Evolutionary conservation across 2,329 filamentous ascomycete species (phyloP), one percentile per base, ranked within the genome.

Genomic region (Apiospora koreana): DNA sequence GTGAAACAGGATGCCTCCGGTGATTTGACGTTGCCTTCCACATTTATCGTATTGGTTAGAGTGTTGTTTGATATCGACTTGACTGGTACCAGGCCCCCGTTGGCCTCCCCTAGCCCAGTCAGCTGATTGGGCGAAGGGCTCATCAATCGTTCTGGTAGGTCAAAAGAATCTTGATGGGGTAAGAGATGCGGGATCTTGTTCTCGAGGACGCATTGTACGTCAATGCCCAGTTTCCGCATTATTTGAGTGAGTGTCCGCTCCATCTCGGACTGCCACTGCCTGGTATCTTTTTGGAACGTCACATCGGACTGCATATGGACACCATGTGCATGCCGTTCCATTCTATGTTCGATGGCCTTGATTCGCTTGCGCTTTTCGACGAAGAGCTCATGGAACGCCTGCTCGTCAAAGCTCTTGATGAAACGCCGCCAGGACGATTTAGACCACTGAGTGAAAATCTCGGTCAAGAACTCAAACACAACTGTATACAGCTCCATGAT

Each of bases 391-490:
- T 62, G 8, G 54, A 62, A 62, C 2, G 54, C 54, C 3, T 62
- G 54, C 31, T 62, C 54, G 9, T 62, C 31, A 3, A 62, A 62
- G 9, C 8, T 14, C 54, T n/a, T n/a, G 54, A 38, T 14, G 31
- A 62, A 62, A 8, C 54, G 54, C 48, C 48, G 67, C 69, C 69
- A 71, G 1, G 69, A 64, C 2, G 69, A 69, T 21, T 28, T 71
- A 1, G 69, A 71, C 69, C 69, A 71, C 10, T 67, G n/a, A 1
- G 62, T 41, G 62, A 71, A 71, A 1, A 71, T 69, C 67, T 71
- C 69, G 3, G 69, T 67, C 2, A 71, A n/a, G 6, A 71, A 71
- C 38, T 71, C 69, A 50, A 71, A 71, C 6, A 71, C 67, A 14
- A 71, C 69, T 1, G 67, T 54, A 9, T 71, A 69, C 0, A 71